Conservation (phyloP, 2,329 filamentous ascomycete genomes). For the Aotearoamyces nothofagi region DNA sequence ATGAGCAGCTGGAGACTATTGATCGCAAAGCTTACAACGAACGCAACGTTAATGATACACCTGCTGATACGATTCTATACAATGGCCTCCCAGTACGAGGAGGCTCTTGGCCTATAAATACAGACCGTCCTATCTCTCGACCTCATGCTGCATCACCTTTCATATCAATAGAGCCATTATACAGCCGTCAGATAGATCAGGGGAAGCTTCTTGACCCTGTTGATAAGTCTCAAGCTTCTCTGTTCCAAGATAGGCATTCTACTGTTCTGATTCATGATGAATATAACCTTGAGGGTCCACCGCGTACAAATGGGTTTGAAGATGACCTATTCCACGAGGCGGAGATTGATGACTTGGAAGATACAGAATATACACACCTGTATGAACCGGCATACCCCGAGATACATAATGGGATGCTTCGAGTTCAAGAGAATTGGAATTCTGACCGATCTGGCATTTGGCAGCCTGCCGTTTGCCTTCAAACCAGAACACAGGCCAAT, state of each 20-base stretch:
- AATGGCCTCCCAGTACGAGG: conserved; percentile 5
- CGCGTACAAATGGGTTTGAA: background rate
- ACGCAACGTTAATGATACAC: background rate
- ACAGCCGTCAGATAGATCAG: background rate
- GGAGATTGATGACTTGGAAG: background rate
- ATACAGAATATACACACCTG: background rate
- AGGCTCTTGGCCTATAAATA: conserved; percentile 3
- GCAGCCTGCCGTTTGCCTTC: too few species aligned
- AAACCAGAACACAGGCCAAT: background rate
- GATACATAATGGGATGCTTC: background rate
- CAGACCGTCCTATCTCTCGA: conserved; percentile 3
- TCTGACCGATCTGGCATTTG: too few species aligned
- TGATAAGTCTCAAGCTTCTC: too few species aligned
- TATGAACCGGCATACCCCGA: background rate
- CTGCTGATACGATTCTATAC: background rate
- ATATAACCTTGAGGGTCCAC: too few species aligned
- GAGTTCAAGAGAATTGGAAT: background rate
- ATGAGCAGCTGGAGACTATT: too few species aligned
- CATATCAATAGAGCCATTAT: background rate
- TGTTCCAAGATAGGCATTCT: background rate
- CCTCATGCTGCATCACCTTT: conserved; percentile 4
- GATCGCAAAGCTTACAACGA: too few species aligned
- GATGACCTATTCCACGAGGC: background rate
- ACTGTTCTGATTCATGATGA: too few species aligned
- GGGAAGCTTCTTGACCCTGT: too few species aligned